Evolutionary conservation across 306 rosid species (phyloP).

Genomic region (Prinsepia uniflora): DNA sequence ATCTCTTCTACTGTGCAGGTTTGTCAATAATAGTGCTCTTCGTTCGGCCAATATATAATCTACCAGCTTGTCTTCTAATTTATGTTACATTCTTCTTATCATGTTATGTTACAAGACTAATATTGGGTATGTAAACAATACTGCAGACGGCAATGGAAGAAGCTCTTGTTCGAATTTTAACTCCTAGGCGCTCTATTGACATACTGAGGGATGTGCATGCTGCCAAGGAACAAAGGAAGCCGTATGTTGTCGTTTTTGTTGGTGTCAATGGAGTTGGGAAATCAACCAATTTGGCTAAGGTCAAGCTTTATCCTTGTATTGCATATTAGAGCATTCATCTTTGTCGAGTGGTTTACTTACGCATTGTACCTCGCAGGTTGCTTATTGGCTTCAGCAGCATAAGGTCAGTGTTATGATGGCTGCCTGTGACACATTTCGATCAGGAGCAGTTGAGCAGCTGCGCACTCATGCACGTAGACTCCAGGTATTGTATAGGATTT

Average conservation of each 20-base stretch:
- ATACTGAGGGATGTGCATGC: conserved; percentile 91
- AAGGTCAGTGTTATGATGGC: conserved; percentile 89
- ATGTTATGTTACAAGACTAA: conserved; percentile 5
- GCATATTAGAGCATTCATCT: conserved; percentile 9
- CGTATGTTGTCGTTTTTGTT: conserved; percentile 93
- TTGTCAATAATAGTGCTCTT: conserved; percentile 13
- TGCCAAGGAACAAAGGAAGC: conserved; percentile 92
- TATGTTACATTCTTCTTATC: background rate
- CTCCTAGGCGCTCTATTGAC: conserved; percentile 93
- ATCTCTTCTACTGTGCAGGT: conserved; percentile 97
- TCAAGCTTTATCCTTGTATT: conserved; percentile 24
- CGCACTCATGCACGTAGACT: conserved; percentile 99
- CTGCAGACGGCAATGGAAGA: conserved; percentile 92
- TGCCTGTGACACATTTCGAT: conserved; percentile 97
- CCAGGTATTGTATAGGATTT: conserved; percentile 48
- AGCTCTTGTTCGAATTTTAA: conserved; percentile 88
- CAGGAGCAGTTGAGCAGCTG: conserved; percentile 99
- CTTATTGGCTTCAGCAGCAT: conserved; percentile 96
- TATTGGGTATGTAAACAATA: conserved; percentile 17
- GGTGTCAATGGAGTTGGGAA: conserved; percentile 99
- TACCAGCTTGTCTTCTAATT: background rate
- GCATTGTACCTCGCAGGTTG: conserved; percentile 56
- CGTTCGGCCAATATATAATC: conserved; percentile 6
- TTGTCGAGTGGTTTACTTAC: conserved; percentile 23
- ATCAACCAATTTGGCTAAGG: conserved; percentile 98